phyloP scores from a whole-genome alignment of 75 land plant species.

The Sequoiadendron giganteum region DNA sequence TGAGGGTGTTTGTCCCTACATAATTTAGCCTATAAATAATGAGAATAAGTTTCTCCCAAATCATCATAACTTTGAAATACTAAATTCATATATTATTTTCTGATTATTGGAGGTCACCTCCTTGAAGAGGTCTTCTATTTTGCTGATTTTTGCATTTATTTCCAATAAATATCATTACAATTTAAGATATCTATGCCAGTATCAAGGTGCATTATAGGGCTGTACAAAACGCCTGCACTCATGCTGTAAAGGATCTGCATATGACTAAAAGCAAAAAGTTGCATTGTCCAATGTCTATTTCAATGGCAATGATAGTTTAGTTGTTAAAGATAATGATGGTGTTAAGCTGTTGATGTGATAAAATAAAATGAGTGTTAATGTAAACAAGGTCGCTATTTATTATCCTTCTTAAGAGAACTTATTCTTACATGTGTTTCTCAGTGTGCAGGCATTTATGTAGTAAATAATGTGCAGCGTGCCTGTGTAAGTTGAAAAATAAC shows the following conservation, averaged over 20 bases:
- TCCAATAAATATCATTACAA: too few relatives aligned
- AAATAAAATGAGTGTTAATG: not conserved
- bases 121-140: too few relatives aligned
- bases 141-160: too few relatives aligned
- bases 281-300: not conserved
- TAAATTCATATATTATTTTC: too few relatives aligned
- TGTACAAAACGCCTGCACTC: not conserved
- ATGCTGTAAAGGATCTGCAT: not conserved
- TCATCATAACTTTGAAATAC: too few relatives aligned
- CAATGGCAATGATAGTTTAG: not conserved
- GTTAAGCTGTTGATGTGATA: not conserved
- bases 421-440: not conserved
- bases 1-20: too few relatives aligned
- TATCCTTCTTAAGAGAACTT: not conserved
- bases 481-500: not conserved
- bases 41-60: too few relatives aligned
- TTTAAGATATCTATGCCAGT: too few relatives aligned
- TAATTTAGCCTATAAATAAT: too few relatives aligned
- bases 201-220: not conserved
- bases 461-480: not conserved
- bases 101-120: too few relatives aligned
- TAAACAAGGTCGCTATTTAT: not conserved
- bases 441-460: not conserved
- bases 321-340: not conserved
- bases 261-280: not conserved